Percentiles rank a stretch among this genome's conserved stretches.
Evolutionary conservation across 495 filamentous ascomycete species (phyloP).

Genomic region (Bombardia bombarda): DNA sequence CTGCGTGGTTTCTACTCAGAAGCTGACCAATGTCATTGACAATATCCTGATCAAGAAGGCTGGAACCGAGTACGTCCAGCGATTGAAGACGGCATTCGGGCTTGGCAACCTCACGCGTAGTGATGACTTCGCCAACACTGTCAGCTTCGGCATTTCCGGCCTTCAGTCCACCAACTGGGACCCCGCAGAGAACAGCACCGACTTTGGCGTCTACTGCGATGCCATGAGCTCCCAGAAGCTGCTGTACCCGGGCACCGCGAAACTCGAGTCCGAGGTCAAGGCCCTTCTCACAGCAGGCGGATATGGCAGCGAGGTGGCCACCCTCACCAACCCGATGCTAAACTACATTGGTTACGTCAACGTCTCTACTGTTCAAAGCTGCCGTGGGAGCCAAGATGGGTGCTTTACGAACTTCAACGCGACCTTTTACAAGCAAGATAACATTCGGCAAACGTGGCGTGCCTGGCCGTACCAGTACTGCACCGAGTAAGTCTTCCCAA

Average conservation of each 20-base stretch:
- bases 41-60: constrained; percentile 51
- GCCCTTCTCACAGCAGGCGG: constrained; percentile 46
- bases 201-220: constrained; percentile 51
- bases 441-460: constrained; percentile 41
- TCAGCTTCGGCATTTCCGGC: constrained; percentile 41
- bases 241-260: constrained; percentile 34
- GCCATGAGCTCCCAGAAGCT: constrained; percentile 43
- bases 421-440: constrained; percentile 42
- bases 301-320: constrained; percentile 40
- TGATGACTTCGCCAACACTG: constrained; percentile 52
- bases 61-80: constrained; percentile 30
- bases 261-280: constrained; percentile 31
- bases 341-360: constrained; percentile 61
- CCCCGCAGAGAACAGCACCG: constrained; percentile 43
- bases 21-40: constrained; percentile 54
- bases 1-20: constrained; percentile 50
- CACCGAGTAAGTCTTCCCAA: constrained; percentile 28
- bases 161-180: constrained; percentile 69
- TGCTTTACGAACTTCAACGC: constrained; percentile 48
- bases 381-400: constrained; percentile 36
- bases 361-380: constrained; percentile 19
- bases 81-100: constrained; percentile 55
- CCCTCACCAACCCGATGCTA: constrained; percentile 47
- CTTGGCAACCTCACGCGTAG: constrained; percentile 48
- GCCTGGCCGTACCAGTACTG: constrained; percentile 53